A percentile compares a stretch with the other conserved stretches of the same genome.
Evolutionary conservation across 345 rosid genomes (phyloP).

Genomic region (Viola odorata): DNA sequence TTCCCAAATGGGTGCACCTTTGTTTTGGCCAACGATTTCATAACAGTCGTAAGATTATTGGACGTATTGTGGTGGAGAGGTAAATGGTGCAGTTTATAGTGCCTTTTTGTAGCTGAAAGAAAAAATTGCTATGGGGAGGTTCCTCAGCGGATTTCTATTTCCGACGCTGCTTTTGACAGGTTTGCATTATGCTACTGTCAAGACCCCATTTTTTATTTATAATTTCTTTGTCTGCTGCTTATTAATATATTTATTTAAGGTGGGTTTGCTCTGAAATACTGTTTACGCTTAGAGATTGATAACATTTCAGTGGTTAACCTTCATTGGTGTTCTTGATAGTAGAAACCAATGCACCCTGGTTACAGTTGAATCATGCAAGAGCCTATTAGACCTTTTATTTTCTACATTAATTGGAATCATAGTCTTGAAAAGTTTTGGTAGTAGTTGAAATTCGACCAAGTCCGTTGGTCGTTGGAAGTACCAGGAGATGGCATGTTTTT

Average conservation of each 20-base stretch:
- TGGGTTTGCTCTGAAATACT: background rate
- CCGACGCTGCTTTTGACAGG: constrained; percentile 47
- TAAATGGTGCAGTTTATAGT: background rate
- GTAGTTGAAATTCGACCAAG: no score
- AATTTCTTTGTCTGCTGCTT: background rate
- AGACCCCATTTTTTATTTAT: background rate
- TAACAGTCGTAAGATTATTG: background rate
- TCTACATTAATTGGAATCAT: no score
- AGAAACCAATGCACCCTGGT: no score
- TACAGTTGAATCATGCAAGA: no score
- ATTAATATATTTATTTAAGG: background rate
- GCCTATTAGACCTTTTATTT: no score
- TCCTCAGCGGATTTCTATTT: constrained; percentile 41
- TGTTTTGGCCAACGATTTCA: background rate
- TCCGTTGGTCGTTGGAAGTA: no score
- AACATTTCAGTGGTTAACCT: no score
- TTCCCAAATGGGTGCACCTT: constrained; percentile 1
- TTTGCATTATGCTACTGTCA: constrained; percentile 11
- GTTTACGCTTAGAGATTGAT: no score
- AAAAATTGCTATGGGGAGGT: constrained; percentile 28
- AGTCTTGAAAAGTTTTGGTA: no score
- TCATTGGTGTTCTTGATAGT: no score
- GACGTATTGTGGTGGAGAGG: background rate
- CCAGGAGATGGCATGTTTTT: no score
- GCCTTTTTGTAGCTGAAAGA: background rate